Evolutionary conservation across 768 basidiomycete species (phyloP).

Genomic region (Cystoderma amianthinum): DNA sequence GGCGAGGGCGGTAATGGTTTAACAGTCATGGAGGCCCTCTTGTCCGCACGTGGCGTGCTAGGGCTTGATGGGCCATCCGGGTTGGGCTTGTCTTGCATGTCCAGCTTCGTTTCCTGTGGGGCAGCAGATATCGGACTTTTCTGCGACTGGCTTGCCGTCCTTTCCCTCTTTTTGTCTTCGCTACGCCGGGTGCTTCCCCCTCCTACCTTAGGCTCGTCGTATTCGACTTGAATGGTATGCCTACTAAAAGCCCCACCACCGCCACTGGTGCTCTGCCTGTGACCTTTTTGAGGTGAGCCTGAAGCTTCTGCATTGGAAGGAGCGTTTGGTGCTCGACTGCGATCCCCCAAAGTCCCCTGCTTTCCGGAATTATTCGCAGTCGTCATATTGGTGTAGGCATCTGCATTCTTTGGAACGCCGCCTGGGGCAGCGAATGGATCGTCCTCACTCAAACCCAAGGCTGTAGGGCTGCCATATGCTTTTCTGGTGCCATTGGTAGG

Average conservation of each 20-base stretch:
- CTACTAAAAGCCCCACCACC: slow-evolving; percentile 47
- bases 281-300: slow-evolving; percentile 23
- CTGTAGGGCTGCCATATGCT: slow-evolving; percentile 25
- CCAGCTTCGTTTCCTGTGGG: not conserved
- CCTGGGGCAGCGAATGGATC: slow-evolving; percentile 65
- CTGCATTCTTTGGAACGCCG: slow-evolving; percentile 10
- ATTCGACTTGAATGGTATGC: slow-evolving; percentile 97
- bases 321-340: slow-evolving; percentile 6
- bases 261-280: slow-evolving; percentile 40
- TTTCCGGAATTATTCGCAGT: slow-evolving; percentile 4
- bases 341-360: slow-evolving; percentile 9
- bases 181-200: too few relatives aligned
- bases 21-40: not conserved
- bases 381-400: slow-evolving; percentile 7
- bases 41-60: not conserved
- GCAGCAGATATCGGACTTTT: not conserved
- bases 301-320: slow-evolving; percentile 6
- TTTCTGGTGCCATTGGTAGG: slow-evolving; percentile 18
- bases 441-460: slow-evolving; percentile 43
- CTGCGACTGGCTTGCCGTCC: slow-evolving; percentile 16
- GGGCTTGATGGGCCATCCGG: not conserved
- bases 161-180: slow-evolving; percentile 22
- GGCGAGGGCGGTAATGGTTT: slow-evolving; percentile 1
- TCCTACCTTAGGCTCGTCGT: slow-evolving; percentile 49
- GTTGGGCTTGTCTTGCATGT: not conserved